These are phyloP conservation scores for Sordariomycetes sp. DNA, from an alignment of 2,329 filamentous ascomycete genomes.

Conservation along the genomic window DNA sequence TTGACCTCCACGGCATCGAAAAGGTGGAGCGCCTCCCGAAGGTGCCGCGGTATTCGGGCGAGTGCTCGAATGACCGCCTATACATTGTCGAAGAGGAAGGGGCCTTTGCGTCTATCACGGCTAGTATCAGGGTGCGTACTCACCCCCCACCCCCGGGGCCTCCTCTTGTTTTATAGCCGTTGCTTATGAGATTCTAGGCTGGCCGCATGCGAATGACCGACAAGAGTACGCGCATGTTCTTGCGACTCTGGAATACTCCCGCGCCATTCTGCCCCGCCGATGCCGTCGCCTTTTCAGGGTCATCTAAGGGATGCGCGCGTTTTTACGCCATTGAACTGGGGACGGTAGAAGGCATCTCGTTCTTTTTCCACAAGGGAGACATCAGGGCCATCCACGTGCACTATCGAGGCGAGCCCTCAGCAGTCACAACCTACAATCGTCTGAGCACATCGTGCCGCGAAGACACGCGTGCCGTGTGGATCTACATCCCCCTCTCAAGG, in stretches of 20 bases:
- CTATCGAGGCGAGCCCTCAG: neutral
- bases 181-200: neutral
- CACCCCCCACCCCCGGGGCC: too few relatives aligned
- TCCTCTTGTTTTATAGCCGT: neutral
- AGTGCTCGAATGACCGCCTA: neutral
- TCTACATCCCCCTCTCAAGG: neutral
- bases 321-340: neutral
- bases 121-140: neutral
- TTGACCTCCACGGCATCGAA: neutral
- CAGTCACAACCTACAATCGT: neutral
- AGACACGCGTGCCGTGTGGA: neutral
- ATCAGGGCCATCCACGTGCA: neutral
- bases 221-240: neutral
- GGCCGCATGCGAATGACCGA: neutral
- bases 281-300: neutral
- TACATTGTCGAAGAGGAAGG: neutral
- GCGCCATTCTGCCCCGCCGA: neutral
- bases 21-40: neutral
- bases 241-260: neutral
- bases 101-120: neutral
- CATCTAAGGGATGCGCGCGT: neutral
- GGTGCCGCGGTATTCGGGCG: neutral
- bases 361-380: neutral
- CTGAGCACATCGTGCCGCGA: too few relatives aligned
- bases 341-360: neutral